A percentile compares a stretch with the other conserved stretches of the same genome.
These are phyloP conservation scores for Crotalaria pallida DNA, from an alignment of 306 rosid species.

Conservation along the genomic window DNA sequence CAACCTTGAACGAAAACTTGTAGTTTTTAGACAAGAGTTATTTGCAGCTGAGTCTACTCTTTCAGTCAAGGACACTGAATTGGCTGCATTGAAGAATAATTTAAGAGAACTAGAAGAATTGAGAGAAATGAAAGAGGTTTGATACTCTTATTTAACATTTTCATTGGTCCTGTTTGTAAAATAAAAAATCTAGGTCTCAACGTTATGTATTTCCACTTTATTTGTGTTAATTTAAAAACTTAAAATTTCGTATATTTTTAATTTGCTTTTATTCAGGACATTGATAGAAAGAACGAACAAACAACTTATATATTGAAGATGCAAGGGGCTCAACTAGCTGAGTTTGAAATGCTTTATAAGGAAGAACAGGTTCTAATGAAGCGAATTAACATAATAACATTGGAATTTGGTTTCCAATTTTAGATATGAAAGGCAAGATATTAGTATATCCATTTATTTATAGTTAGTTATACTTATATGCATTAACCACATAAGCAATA, in stretches of 20 bases:
- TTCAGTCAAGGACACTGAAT: constrained; percentile 54
- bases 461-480: no score
- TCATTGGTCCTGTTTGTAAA: background rate
- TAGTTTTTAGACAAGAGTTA: constrained; percentile 45
- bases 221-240: background rate
- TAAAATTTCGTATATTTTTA: background rate
- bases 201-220: background rate
- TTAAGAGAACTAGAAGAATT: constrained; percentile 83
- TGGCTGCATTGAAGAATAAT: constrained; percentile 52
- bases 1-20: constrained; percentile 67
- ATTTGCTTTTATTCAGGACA: constrained; percentile 58
- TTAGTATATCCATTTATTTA: no score
- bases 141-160: constrained; percentile 5
- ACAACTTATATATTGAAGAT: constrained; percentile 81
- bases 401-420: constrained; percentile 11
- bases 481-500: no score
- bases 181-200: background rate
- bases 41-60: constrained; percentile 53
- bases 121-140: constrained; percentile 97
- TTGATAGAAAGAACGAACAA: constrained; percentile 95
- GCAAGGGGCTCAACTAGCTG: constrained; percentile 94
- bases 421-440: constrained; percentile 99
- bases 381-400: constrained; percentile 30
- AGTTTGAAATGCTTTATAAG: constrained; percentile 79
- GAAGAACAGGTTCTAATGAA: constrained; percentile 90